Evolutionary conservation across 371 early-diverging fungal genomes (phyloP).

Genomic region (Mucor piriformis): DNA sequence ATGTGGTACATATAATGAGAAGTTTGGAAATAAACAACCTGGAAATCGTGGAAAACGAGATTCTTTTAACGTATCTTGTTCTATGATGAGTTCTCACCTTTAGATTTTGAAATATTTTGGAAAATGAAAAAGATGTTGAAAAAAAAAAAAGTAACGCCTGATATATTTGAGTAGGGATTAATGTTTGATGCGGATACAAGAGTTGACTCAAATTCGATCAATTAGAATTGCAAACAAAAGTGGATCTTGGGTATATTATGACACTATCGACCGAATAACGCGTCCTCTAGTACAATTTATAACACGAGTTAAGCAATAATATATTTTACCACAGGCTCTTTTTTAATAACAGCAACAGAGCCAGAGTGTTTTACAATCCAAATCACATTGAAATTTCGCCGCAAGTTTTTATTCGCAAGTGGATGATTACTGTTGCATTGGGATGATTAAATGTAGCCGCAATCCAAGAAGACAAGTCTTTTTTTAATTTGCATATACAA

Average conservation of each 20-base stretch:
- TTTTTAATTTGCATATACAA: too few relatives aligned
- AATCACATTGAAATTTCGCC: too few relatives aligned
- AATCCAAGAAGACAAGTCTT: too few relatives aligned
- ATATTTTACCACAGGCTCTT: too few relatives aligned
- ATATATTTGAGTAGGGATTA: slow-evolving; percentile 79
- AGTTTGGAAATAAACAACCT: slow-evolving; percentile 67
- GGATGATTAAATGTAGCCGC: too few relatives aligned
- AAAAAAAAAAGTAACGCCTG: slow-evolving; percentile 68
- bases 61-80: slow-evolving; percentile 78
- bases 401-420: too few relatives aligned
- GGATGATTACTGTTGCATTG: too few relatives aligned
- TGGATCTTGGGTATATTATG: slow-evolving; percentile 87
- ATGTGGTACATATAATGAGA: slow-evolving; percentile 75
- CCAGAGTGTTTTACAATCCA: too few relatives aligned
- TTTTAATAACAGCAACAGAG: too few relatives aligned
- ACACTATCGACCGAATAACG: too few relatives aligned
- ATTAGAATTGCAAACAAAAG: slow-evolving; percentile 88
- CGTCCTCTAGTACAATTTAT: too few relatives aligned
- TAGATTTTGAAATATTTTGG: slow-evolving; percentile 87
- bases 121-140: slow-evolving; percentile 74
- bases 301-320: too few relatives aligned
- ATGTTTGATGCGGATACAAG: slow-evolving; percentile 96
- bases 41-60: slow-evolving; percentile 96
- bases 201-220: slow-evolving; percentile 73
- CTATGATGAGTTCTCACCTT: slow-evolving; percentile 81